A percentile compares a stretch with the other conserved stretches of the same genome.
Conservation (phyloP, 73 alveolate genomes). For the Tetrahymena thermophila region DNA sequence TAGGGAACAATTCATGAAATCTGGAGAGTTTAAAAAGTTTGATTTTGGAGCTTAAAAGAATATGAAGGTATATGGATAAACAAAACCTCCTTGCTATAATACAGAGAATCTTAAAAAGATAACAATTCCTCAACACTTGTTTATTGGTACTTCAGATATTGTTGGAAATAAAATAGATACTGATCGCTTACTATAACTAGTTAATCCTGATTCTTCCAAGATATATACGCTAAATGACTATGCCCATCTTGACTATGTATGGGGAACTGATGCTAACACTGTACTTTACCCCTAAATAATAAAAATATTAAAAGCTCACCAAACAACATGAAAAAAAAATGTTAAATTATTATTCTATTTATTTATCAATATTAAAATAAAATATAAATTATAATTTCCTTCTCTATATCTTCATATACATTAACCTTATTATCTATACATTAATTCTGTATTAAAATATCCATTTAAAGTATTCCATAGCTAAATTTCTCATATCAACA, state of each 20-base stretch:
- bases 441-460: too few species aligned
- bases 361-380: neutral
- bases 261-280: constrained; percentile 48
- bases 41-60: constrained; percentile 60
- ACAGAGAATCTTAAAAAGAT: constrained; percentile 42
- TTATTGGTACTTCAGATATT: constrained; percentile 36
- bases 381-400: too few species aligned
- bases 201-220: neutral
- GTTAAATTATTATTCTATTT: too few species aligned
- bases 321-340: neutral
- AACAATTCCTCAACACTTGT: constrained; percentile 22
- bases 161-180: constrained; percentile 24
- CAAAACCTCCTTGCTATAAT: constrained; percentile 60
- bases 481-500: too few species aligned
- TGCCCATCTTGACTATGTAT: constrained; percentile 50
- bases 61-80: constrained; percentile 50
- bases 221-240: constrained; percentile 12
- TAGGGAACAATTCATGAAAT: constrained; percentile 66
- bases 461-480: too few species aligned
- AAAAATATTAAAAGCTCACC: neutral
- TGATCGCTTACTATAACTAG: neutral
- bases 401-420: too few species aligned
- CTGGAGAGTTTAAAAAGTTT: constrained; percentile 49
- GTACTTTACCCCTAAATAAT: constrained; percentile 24
- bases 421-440: too few species aligned